Base-by-base conservation (phyloP, 2,329 filamentous ascomycete genomes). In the Ampelomyces quisqualis region DNA sequence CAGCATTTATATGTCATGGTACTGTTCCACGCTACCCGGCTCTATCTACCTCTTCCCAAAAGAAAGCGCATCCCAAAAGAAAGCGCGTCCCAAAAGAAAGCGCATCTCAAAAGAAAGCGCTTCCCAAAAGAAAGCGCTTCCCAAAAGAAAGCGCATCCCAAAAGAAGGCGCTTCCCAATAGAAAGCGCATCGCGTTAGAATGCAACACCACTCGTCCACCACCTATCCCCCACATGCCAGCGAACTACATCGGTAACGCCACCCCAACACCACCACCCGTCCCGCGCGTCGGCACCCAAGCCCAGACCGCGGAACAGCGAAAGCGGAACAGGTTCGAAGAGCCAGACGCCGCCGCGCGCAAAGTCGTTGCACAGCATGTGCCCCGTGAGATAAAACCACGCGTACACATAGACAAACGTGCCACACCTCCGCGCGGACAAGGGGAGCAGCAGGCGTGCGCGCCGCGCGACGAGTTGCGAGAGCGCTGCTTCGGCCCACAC, bases 251-350 rank as follows among this genome's bases (percentile, higher is more conserved):
- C 20, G 65, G 21, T 73, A 62, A 17, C 76, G 73, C 80, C 62
- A 10, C 76, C 74, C 80, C 84, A 89, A 55, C 86, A 80, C 79
- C 80, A 87, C 75, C 80, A 84, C 1, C 75, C 70, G 56, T 86
- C 82, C 0, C 77, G 79, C 13, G 74, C 67, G 30, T 57, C 41
- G 1, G 72, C 70, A 0, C 85, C 86, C 22, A 84, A 72, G 0
- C 86, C 84, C 11, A 90, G 22, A 2, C 77, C 79, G 18, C 88
- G 75, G n/a, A 90, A 60, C 1, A 77, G 60, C 38, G 88, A 94
- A 7, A 91, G 51, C 0, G 90, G 88, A n/a, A 95, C 69, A 0
- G 89, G 88, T 66, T 96, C 89, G 47, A 82, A 81, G 10, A 94
- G 67, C 86, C 87, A 95, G 0, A 95, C 58, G 0, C 88, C 89